Evolutionary conservation across 2,329 filamentous ascomycete species (phyloP), one percentile per base, ranked within the genome.

Genomic region (Colletotrichum spinosum): DNA sequence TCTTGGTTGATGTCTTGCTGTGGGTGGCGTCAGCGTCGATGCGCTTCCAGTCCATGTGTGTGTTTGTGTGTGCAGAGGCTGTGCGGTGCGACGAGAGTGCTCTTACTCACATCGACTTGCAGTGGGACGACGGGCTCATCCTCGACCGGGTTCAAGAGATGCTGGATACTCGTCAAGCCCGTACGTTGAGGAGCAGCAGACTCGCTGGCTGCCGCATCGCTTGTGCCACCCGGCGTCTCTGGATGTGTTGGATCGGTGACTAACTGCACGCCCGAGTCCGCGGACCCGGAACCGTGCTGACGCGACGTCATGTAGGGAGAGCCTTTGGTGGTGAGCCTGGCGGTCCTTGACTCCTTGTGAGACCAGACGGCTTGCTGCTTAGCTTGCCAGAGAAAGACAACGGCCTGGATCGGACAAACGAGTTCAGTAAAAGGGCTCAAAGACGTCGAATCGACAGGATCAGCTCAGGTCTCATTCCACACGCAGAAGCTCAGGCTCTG

Each of bases 81-180:
- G 13, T 38, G 12, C 13, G 35, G 17, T 7, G 41, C n/a, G 34
- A 13, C 17, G 39, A 41, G 33, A n/a, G 33, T 4, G 17, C 33
- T 17, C 25, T 25, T 25, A n/a, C 69, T 66, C 57, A 70, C 72
- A 50, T 73, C 72, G 42, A 73, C 69, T 33, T 72, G 70, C 10
- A 73, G 63, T 10, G 72, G 72, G 17, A 65, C 67, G 37, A 70
- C 67, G 41, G 67, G 55, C n/a, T 67, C 67, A 34, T 69, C 59
- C 8, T 62, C 57, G 17, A 65, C 65, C 33, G 70, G 70, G 34
- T 69, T 60, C 9, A 69, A 55, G n/a, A 58, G 39, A 33, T 56
- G 44, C 33, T 69, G 61, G 10, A 55, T 51, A 8, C 56, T 60
- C 34, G 61, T 60, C 56, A 51, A 50, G 1, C 37, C 50, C 6